These are phyloP conservation scores for Catharanthus roseus DNA, from an alignment of 257 asterid species.

Conservation along the genomic window DNA sequence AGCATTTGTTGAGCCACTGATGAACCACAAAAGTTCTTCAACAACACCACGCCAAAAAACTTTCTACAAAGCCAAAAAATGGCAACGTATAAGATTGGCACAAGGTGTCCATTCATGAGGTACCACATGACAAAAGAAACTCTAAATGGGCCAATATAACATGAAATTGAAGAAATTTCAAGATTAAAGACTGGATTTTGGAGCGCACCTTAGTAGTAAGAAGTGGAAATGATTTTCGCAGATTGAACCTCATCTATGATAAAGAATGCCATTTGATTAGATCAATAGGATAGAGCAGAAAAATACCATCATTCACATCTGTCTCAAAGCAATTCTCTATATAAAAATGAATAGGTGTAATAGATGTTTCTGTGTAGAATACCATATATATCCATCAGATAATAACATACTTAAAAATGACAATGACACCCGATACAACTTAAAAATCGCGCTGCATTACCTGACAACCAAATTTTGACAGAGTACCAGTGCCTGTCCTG, in stretches of 20 bases:
- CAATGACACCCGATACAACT: not conserved
- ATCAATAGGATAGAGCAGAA: not conserved
- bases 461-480: slow-evolving; percentile 95
- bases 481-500: slow-evolving; percentile 89
- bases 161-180: not conserved
- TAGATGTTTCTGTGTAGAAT: not conserved
- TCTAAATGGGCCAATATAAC: not conserved
- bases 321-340: not conserved
- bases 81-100: not conserved
- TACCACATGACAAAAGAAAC: not conserved
- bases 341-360: not conserved
- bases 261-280: not conserved
- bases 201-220: slow-evolving; percentile 77
- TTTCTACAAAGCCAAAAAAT: slow-evolving; percentile 38
- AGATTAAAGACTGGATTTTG: not conserved
- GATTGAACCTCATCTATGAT: slow-evolving; percentile 79
- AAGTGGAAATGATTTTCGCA: slow-evolving; percentile 87
- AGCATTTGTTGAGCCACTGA: slow-evolving; percentile 96
- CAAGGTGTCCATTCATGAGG: not conserved
- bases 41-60: slow-evolving; percentile 96
- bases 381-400: not conserved
- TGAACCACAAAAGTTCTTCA: slow-evolving; percentile 97
- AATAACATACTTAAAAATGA: not conserved
- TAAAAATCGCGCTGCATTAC: slow-evolving; percentile 26
- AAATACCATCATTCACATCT: not conserved